These are phyloP conservation scores for Volutella citrinella DNA, from an alignment of 2,329 filamentous ascomycete species.

Conservation along the genomic window DNA sequence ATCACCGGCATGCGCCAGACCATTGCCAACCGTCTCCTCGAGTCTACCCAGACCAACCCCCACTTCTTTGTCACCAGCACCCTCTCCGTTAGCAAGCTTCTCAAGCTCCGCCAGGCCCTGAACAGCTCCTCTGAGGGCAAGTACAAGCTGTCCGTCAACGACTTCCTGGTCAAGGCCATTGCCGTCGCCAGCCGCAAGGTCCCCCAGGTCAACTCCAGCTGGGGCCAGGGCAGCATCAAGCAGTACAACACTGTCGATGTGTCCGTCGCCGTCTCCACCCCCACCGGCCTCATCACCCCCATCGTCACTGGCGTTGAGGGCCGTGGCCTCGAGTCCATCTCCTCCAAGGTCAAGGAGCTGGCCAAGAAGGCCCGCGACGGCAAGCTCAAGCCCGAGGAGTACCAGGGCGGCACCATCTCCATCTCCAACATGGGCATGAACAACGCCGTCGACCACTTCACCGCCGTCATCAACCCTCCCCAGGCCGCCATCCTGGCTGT, in stretches of 20 bases:
- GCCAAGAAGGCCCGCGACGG: slow-evolving; percentile 93
- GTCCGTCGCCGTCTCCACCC: slow-evolving; percentile 92
- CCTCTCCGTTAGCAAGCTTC: slow-evolving; percentile 89
- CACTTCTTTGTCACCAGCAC: slow-evolving; percentile 95
- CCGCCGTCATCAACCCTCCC: slow-evolving; percentile 97
- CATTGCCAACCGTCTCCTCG: slow-evolving; percentile 83
- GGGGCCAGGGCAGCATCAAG: slow-evolving; percentile 86
- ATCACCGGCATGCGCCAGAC: slow-evolving; percentile 95
- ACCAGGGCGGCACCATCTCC: slow-evolving; percentile 97
- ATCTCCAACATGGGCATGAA: slow-evolving; percentile 99
- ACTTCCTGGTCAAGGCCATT: slow-evolving; percentile 98
- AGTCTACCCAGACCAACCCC: slow-evolving; percentile 90
- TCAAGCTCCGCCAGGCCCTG: slow-evolving; percentile 92
- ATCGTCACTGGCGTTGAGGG: slow-evolving; percentile 88
- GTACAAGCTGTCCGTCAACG: slow-evolving; percentile 99
- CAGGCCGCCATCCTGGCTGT: slow-evolving; percentile 95
- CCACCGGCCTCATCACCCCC: slow-evolving; percentile 91
- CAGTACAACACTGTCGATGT: slow-evolving; percentile 93
- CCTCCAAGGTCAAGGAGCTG: slow-evolving; percentile 87
- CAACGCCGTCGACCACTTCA: slow-evolving; percentile 91
- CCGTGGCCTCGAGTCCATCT: slow-evolving; percentile 86
- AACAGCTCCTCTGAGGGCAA: slow-evolving; percentile 86
- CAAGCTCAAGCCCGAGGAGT: slow-evolving; percentile 99
- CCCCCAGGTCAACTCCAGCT: slow-evolving; percentile 92
- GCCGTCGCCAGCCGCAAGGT: slow-evolving; percentile 88